These are phyloP conservation scores for Chaetomium olivaceum DNA, from an alignment of 2,329 filamentous ascomycete genomes.

Conservation along the genomic window DNA sequence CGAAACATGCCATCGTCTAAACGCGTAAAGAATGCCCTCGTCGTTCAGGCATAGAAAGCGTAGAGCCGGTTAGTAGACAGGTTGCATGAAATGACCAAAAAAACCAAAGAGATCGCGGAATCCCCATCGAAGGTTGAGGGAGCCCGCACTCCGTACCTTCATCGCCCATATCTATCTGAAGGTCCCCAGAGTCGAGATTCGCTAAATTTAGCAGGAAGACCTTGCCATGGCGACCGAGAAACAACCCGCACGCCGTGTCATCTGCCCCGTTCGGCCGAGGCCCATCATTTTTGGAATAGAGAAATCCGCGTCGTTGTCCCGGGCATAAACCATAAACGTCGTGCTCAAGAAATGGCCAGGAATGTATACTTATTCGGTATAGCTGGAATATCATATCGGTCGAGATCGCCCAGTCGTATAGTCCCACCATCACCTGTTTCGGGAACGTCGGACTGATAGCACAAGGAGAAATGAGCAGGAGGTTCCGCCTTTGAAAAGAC, in stretches of 20 bases:
- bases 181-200: conserved; percentile 19
- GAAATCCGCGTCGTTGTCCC: conserved; percentile 20
- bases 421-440: neutral
- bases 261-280: conserved; percentile 5
- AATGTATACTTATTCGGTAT: conserved; percentile 23
- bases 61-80: conserved; percentile 7
- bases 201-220: conserved; percentile 19
- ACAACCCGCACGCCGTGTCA: conserved; percentile 17
- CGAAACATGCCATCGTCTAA: conserved; percentile 22
- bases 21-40: conserved; percentile 4
- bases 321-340: conserved; percentile 30
- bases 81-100: conserved; percentile 16
- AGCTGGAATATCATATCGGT: conserved; percentile 19
- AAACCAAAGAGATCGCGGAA: conserved; percentile 7
- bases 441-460: conserved; percentile 1
- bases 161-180: conserved; percentile 24
- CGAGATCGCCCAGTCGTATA: conserved; percentile 10
- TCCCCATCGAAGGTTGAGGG: conserved; percentile 1
- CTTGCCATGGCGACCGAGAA: conserved; percentile 19
- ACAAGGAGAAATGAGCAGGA: conserved; percentile 11
- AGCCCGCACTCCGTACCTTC: conserved; percentile 9
- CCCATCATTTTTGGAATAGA: conserved; percentile 18
- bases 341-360: conserved; percentile 21
- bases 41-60: conserved; percentile 3
- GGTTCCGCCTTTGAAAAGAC: conserved; percentile 12